These are phyloP conservation scores for Daldinia vernicosa DNA, from an alignment of 495 filamentous ascomycete genomes.

Conservation along the genomic window DNA sequence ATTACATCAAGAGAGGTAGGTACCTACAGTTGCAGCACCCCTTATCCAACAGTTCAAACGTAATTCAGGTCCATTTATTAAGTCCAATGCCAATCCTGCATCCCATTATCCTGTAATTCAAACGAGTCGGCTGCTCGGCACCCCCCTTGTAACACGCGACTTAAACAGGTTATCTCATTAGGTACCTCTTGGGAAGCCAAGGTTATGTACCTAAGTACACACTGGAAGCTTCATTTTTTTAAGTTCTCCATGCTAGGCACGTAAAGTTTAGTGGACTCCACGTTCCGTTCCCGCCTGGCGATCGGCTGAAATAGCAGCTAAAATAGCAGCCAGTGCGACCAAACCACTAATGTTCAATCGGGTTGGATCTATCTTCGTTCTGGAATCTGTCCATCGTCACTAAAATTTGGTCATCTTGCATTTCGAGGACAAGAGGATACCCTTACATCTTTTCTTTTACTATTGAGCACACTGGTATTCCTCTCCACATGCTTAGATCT, in stretches of 20 bases:
- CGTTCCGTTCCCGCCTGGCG: conserved; percentile 36
- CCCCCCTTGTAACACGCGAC: conserved; percentile 10
- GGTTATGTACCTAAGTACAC: neutral
- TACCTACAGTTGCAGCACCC: neutral
- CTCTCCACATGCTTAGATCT: conserved; percentile 21
- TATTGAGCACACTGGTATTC: neutral
- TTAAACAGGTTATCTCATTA: conserved; percentile 21
- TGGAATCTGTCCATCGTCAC: conserved; percentile 15
- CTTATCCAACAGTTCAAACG: neutral
- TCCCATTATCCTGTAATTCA: conserved; percentile 19
- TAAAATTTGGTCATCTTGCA: neutral
- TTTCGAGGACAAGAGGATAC: conserved; percentile 2
- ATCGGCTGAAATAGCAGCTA: conserved; percentile 38
- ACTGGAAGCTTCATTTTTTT: neutral
- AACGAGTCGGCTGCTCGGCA: conserved; percentile 23
- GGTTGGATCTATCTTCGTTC: neutral
- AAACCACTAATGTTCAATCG: neutral
- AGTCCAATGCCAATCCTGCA: conserved; percentile 18
- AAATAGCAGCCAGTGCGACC: conserved; percentile 27
- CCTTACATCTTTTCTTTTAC: neutral
- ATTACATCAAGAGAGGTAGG: no score
- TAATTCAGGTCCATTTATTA: conserved; percentile 14
- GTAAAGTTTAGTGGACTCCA: conserved; percentile 26
- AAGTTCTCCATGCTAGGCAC: neutral
- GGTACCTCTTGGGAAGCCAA: neutral